phyloP scores from a whole-genome alignment of 495 filamentous ascomycete species.

The Hypomontagnella submonticulosa region DNA sequence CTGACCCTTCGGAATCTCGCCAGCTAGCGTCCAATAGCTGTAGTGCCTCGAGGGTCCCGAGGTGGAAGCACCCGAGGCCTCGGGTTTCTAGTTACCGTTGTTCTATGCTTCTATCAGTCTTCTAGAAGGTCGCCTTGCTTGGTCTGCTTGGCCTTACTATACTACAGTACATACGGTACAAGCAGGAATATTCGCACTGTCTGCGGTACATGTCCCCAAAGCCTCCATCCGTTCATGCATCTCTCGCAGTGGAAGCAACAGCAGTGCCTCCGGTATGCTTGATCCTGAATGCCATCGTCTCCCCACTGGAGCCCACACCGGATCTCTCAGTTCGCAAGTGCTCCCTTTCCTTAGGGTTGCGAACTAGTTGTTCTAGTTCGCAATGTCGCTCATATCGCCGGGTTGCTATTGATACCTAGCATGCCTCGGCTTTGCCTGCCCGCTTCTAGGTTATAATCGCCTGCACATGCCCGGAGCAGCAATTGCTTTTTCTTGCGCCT shows the following conservation, averaged over 20 bases:
- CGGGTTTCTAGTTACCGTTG: conserved; percentile 38
- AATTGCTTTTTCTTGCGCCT: conserved; percentile 31
- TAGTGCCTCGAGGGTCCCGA: conserved; percentile 13
- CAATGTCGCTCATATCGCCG: conserved; percentile 15
- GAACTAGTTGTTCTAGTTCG: conserved; percentile 18
- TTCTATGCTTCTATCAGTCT: conserved; percentile 41
- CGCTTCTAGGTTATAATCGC: conserved; percentile 24
- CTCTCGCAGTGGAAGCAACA: conserved; percentile 15
- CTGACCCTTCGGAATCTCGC: conserved; percentile 36
- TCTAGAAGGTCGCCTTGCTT: conserved; percentile 43
- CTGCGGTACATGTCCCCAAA: conserved; percentile 6
- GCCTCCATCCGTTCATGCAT: conserved; percentile 26
- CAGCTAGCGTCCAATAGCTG: conserved; percentile 26
- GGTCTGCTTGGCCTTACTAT: conserved; percentile 8
- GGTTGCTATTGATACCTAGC: conserved; percentile 10
- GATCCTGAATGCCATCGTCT: conserved; percentile 11
- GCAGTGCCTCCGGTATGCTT: conserved; percentile 13
- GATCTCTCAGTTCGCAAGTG: no score
- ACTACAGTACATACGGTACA: conserved; percentile 19
- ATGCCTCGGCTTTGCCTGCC: conserved; percentile 18
- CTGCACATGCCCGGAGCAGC: conserved; percentile 44
- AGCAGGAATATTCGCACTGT: conserved; percentile 25
- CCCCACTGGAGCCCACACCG: conserved; percentile 10
- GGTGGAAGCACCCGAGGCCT: conserved; percentile 38
- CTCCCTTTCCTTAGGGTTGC: neutral